These are phyloP conservation scores for Santalum album DNA, from an alignment of 164 flowering plant genomes.

Conservation along the genomic window DNA sequence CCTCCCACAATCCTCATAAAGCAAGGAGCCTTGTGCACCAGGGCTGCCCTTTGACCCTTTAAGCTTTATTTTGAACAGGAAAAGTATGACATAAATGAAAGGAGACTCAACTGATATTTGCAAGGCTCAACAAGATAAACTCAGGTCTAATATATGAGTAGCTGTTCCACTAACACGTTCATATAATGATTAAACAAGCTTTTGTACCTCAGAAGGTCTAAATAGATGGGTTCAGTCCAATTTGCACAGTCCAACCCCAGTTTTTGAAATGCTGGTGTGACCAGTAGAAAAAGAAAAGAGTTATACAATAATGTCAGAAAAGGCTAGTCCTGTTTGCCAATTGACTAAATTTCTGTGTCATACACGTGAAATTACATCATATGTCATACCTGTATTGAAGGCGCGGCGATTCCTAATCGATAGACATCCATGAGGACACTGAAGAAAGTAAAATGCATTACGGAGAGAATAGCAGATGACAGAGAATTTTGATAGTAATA, in stretches of 20 bases:
- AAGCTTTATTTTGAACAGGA: too few species aligned
- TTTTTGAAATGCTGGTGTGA: constrained; percentile 79
- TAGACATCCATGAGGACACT: constrained; percentile 84
- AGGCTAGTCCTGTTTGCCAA: too few species aligned
- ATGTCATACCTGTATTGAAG: constrained; percentile 63
- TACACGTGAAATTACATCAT: not conserved
- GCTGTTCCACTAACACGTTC: too few species aligned
- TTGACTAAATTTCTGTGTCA: not conserved
- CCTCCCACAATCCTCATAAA: too few species aligned
- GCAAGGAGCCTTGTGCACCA: too few species aligned
- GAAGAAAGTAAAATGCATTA: constrained; percentile 10
- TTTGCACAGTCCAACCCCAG: constrained; percentile 96
- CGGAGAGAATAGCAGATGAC: not conserved
- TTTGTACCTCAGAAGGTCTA: constrained; percentile 74
- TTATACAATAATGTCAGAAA: not conserved
- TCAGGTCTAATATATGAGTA: too few species aligned
- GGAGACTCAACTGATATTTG: not conserved
- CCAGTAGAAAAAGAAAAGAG: too few species aligned
- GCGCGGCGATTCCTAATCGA: constrained; percentile 68
- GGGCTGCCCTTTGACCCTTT: too few species aligned
- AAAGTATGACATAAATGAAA: not conserved
- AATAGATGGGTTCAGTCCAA: constrained; percentile 80
- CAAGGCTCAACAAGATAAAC: not conserved
- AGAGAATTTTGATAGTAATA: not conserved
- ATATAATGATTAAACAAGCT: not conserved